Evolutionary conservation across 225 moss, liverwort and hornwort species (phyloP).

Genomic region (Takakia lepidozioides): DNA sequence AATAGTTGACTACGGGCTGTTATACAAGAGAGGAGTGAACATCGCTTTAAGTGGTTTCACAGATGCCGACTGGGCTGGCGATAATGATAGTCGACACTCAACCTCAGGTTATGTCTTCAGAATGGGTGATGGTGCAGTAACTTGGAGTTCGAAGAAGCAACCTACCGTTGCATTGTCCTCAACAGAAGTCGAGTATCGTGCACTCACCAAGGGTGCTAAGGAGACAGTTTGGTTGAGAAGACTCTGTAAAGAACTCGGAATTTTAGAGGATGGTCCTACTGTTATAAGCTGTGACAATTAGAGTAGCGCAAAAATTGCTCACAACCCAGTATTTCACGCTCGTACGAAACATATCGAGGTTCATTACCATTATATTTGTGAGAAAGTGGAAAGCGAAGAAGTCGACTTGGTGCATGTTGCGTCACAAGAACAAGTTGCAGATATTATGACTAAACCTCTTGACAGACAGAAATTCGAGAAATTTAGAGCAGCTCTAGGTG

Average conservation of each 20-base stretch:
- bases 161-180: neutral
- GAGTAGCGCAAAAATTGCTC: constrained; percentile 2
- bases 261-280: neutral
- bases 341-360: constrained; percentile 8
- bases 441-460: no score
- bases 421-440: neutral
- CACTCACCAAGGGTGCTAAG: neutral
- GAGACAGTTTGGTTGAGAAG: neutral
- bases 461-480: no score
- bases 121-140: neutral
- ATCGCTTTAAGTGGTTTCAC: neutral
- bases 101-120: neutral
- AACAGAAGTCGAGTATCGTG: neutral
- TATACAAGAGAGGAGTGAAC: neutral
- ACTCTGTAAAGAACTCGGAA: neutral
- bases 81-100: neutral
- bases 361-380: constrained; percentile 6
- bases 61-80: constrained; percentile 9
- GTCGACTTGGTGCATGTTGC: neutral
- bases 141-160: constrained; percentile 3
- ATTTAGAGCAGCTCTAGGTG: no score
- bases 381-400: neutral
- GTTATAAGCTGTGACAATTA: neutral
- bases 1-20: neutral
- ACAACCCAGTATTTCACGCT: constrained; percentile 2